Conservation (phyloP, 164 flowering plant species). For the Vitis labrusca region DNA sequence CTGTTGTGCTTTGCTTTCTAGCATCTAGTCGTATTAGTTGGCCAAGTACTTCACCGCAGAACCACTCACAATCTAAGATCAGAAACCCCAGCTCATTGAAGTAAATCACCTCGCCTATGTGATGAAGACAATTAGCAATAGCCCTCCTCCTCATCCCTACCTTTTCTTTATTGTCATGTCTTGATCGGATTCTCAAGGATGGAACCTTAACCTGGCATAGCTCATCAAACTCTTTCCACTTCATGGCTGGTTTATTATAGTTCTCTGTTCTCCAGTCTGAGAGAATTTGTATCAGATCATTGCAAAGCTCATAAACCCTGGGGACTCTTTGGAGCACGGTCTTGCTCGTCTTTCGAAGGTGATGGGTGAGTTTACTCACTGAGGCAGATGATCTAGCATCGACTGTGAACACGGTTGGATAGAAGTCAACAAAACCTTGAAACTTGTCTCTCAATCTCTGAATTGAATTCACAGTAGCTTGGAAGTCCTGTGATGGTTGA, state of each 20-base stretch:
- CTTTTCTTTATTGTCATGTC: conserved; percentile 61
- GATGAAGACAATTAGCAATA: conserved; percentile 69
- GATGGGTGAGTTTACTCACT: conserved; percentile 74
- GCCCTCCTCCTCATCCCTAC: conserved; percentile 73
- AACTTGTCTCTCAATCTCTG: conserved; percentile 71
- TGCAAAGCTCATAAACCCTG: conserved; percentile 74
- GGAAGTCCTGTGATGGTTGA: conserved; percentile 54
- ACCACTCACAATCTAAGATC: conserved; percentile 88
- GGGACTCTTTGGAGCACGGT: conserved; percentile 80
- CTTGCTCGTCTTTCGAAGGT: conserved; percentile 65
- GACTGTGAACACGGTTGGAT: conserved; percentile 84
- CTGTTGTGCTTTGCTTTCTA: conserved; percentile 44
- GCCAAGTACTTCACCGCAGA: conserved; percentile 73
- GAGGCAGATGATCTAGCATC: conserved; percentile 90
- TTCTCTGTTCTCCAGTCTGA: conserved; percentile 85
- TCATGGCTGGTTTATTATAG: conserved; percentile 68
- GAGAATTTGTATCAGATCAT: conserved; percentile 54
- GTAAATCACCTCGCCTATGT: conserved; percentile 78
- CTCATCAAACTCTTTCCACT: conserved; percentile 81
- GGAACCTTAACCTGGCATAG: conserved; percentile 79
- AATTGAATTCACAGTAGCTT: conserved; percentile 37
- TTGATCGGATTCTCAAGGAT: conserved; percentile 62
- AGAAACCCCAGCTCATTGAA: conserved; percentile 74
- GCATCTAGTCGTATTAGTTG: conserved; percentile 56
- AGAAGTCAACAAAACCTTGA: conserved; percentile 72